Evolutionary conservation across 2,329 filamentous ascomycete genomes (phyloP).

Genomic region (Trichoderma simmonsii): DNA sequence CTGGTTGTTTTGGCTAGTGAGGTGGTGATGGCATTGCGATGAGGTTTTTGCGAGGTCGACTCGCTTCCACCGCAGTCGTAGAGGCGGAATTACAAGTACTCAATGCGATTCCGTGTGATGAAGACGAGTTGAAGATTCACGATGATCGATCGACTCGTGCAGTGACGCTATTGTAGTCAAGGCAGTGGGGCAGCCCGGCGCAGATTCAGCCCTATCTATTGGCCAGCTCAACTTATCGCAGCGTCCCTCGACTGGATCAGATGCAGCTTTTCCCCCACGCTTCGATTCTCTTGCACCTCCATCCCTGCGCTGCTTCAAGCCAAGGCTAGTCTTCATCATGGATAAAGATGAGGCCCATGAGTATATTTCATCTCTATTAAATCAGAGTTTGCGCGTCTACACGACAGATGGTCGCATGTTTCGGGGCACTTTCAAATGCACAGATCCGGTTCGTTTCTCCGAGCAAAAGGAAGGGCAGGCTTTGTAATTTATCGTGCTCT

Average conservation of each 20-base stretch:
- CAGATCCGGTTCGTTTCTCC: conserved; percentile 67
- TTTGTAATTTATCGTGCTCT: neutral
- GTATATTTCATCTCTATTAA: conserved; percentile 66
- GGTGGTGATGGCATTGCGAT: neutral
- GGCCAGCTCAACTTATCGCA: neutral
- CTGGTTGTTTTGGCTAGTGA: neutral
- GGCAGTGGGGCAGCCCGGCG: neutral
- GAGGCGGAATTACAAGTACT: neutral
- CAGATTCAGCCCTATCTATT: conserved; percentile 7
- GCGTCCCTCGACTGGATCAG: neutral
- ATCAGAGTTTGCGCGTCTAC: conserved; percentile 74
- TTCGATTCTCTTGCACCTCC: neutral
- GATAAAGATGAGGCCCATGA: conserved; percentile 51
- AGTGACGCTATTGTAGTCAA: conserved; percentile 5
- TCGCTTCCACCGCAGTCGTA: neutral
- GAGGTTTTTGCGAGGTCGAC: neutral
- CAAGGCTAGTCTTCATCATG: conserved; percentile 32
- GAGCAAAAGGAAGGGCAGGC: neutral
- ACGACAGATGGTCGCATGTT: conserved; percentile 85
- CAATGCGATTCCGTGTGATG: neutral
- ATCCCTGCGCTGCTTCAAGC: neutral
- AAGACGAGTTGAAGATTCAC: conserved; percentile 14
- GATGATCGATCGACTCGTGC: neutral
- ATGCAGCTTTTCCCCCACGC: neutral
- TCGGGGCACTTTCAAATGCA: conserved; percentile 88